phyloP scores from a whole-genome alignment of 768 basidiomycete genomes.

The Agaricus bisporus region DNA sequence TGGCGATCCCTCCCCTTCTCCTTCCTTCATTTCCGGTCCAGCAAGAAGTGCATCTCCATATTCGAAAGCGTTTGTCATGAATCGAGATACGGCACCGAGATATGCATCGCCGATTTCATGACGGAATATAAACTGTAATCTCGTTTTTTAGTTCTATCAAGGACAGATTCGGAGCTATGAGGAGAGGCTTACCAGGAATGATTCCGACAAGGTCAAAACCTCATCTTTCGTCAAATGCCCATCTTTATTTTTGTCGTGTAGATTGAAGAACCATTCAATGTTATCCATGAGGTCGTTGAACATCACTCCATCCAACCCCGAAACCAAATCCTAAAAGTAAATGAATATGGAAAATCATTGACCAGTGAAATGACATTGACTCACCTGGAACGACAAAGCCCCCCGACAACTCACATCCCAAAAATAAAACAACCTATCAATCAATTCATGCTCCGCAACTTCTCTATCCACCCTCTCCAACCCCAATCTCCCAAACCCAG shows the following conservation, averaged over 20 bases:
- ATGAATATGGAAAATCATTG: not conserved
- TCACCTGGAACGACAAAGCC: constrained; percentile 85
- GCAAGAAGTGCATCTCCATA: constrained; percentile 93
- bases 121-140: constrained; percentile 88
- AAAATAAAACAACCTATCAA: constrained; percentile 89
- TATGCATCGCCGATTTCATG: constrained; percentile 96
- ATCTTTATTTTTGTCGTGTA: constrained; percentile 96
- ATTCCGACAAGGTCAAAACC: constrained; percentile 90
- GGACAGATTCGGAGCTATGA: not conserved
- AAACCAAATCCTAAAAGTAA: constrained; percentile 68
- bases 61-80: constrained; percentile 98
- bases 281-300: constrained; percentile 97
- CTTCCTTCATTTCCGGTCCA: constrained; percentile 26
- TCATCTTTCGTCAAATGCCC: constrained; percentile 95
- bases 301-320: constrained; percentile 86
- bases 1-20: constrained; percentile 21
- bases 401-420: constrained; percentile 86
- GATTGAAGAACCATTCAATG: constrained; percentile 97
- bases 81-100: constrained; percentile 91
- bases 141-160: not conserved
- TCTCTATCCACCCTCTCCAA: constrained; percentile 84
- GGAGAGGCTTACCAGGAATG: constrained; percentile 59
- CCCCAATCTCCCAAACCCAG: not conserved
- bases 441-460: constrained; percentile 94
- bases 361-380: constrained; percentile 13